Conservation (phyloP, 2,329 filamentous ascomycete species). For the Xylaria digitata region DNA sequence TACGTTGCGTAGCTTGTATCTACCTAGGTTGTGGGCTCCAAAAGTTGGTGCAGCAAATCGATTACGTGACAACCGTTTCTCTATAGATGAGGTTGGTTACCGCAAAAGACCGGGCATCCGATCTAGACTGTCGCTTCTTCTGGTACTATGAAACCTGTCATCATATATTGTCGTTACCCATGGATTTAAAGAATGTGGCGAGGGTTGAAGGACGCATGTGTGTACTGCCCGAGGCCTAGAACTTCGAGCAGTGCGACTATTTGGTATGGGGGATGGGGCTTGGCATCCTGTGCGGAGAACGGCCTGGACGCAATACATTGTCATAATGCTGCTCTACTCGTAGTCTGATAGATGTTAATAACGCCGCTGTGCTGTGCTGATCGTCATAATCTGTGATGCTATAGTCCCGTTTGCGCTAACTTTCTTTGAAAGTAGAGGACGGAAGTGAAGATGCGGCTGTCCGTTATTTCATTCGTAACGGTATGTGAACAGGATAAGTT, state of each 20-base stretch:
- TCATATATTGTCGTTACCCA: slow-evolving; percentile 1
- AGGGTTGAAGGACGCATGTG: background rate
- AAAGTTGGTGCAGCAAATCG: background rate
- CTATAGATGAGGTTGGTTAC: background rate
- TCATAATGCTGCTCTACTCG: too few relatives aligned
- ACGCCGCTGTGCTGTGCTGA: too few relatives aligned
- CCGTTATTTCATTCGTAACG: background rate
- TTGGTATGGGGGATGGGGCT: background rate
- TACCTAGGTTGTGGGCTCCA: background rate
- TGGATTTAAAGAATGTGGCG: slow-evolving; percentile 1
- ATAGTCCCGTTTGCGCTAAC: background rate
- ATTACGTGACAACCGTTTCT: background rate
- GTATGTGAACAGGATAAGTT: slow-evolving; percentile 1
- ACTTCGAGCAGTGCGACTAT: background rate
- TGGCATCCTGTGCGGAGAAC: background rate
- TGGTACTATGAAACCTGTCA: slow-evolving; percentile 13
- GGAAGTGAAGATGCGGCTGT: background rate
- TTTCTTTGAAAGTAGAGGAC: background rate
- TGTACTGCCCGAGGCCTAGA: slow-evolving; percentile 3
- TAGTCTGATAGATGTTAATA: background rate
- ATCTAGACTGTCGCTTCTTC: slow-evolving; percentile 13
- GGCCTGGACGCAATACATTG: background rate
- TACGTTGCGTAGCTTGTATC: background rate
- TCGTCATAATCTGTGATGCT: background rate
- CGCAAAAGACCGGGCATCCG: background rate